Conservation (phyloP, 805 yeast species). For the Jamesozyma jinghongensis region DNA sequence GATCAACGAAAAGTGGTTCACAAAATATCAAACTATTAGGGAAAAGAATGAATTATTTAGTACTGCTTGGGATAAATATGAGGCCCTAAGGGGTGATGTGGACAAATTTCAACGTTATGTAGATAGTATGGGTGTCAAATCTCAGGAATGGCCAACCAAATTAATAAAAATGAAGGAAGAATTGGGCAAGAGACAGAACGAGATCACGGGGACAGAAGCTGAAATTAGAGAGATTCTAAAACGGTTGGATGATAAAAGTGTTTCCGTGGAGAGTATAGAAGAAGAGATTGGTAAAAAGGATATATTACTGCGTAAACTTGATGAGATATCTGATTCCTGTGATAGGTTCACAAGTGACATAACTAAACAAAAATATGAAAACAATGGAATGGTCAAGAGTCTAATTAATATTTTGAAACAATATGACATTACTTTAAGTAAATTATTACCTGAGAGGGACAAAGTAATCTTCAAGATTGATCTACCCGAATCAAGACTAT, state of each 20-base stretch:
- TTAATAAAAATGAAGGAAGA: constrained; percentile 51
- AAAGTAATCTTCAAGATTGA: constrained; percentile 34
- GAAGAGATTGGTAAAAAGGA: constrained; percentile 54
- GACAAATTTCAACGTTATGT: constrained; percentile 64
- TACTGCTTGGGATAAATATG: constrained; percentile 46
- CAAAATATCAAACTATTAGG: constrained; percentile 35
- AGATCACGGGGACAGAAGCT: constrained; percentile 35
- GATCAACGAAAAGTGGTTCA: constrained; percentile 35
- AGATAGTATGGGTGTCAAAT: constrained; percentile 54
- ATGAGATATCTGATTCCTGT: constrained; percentile 35
- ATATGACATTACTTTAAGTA: constrained; percentile 48
- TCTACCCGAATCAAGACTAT: constrained; percentile 10
- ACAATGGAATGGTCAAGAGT: constrained; percentile 41
- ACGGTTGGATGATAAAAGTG: constrained; percentile 44
- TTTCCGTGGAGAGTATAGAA: constrained; percentile 56
- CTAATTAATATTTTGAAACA: constrained; percentile 44
- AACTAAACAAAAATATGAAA: constrained; percentile 41
- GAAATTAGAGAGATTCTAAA: constrained; percentile 36
- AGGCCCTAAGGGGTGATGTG: constrained; percentile 62
- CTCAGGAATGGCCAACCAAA: constrained; percentile 52
- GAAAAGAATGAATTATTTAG: constrained; percentile 40
- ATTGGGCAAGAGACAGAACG: constrained; percentile 32
- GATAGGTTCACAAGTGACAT: constrained; percentile 40
- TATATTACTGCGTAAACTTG: constrained; percentile 45
- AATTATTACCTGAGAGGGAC: constrained; percentile 16